Evolutionary conservation across 345 rosid genomes (phyloP), one percentile per base, ranked within the genome.

Genomic region (Corchorus olitorius): DNA sequence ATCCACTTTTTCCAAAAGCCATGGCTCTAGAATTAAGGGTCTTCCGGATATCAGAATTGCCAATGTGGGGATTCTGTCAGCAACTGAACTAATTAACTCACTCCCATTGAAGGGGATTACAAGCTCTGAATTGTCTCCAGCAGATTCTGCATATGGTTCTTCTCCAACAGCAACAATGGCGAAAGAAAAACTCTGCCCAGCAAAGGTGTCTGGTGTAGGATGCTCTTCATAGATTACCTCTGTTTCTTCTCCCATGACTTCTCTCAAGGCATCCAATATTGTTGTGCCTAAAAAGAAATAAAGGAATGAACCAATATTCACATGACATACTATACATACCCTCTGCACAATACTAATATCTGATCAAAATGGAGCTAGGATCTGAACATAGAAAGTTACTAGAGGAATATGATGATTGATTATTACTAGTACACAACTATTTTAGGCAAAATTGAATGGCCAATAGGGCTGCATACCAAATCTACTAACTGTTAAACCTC

Each of bases 91-190:
- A 74, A 86, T 75, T 64, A 89, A 58, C 16, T 89, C 84, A 52
- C 61, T 81, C 70, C 97, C 97, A 8, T 89, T 83, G 19, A 82
- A 82, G 43, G 91, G 98, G 79, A 94, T 83, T n/a, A 74, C 61
- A 11, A 93, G 97, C 78, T 84, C 86, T 0, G 78, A 39, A 76
- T 87, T 81, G 79, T 91, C 94, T 4, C 98, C 98, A 0, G 67
- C 68, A 76, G 77, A 77, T 70, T 94, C 98, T 60, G 95, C 97
- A 75, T 88, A 94, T 10, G 97, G 91, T 48, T 58, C 79, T 82
- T 94, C 97, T 39, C 98, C 98, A 16, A 92, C 87, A 16, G 88
- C 97, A 55, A 86, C 89, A 54, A 94, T 87, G 56, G 97, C 93
- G 37, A 81, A 92, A 5, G 87, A 83, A 85, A 88, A 85, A 19